phyloP scores from a whole-genome alignment of 306 rosid genomes.

The Fagus sylvatica region DNA sequence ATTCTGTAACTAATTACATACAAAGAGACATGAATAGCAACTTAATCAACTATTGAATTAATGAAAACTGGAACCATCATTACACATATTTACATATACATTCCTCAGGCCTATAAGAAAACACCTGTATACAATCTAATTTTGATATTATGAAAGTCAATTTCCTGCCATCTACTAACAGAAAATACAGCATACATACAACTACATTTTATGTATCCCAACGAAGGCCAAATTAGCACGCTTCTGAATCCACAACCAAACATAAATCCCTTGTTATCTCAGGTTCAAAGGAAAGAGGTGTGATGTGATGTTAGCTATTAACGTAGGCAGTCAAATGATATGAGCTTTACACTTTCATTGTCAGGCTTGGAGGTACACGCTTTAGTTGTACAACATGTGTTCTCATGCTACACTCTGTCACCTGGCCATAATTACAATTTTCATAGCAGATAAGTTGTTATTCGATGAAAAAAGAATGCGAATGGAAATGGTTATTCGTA shows the following conservation, averaged over 20 bases:
- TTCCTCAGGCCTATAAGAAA: conserved; percentile 27
- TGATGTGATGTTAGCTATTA: conserved; percentile 48
- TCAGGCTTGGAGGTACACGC: conserved; percentile 42
- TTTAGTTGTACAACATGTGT: conserved; percentile 66
- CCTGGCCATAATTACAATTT: conserved; percentile 44
- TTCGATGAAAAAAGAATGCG: conserved; percentile 10
- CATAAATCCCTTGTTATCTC: conserved; percentile 26
- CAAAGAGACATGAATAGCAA: background rate
- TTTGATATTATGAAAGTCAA: conserved; percentile 37
- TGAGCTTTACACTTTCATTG: conserved; percentile 41
- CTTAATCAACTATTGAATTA: background rate
- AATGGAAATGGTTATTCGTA: background rate
- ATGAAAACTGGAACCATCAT: conserved; percentile 5
- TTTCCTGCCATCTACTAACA: conserved; percentile 33
- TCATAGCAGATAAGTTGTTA: conserved; percentile 8
- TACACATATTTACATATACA: conserved; percentile 40
- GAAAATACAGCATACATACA: conserved; percentile 29
- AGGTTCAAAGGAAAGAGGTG: conserved; percentile 4
- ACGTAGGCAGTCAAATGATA: conserved; percentile 37
- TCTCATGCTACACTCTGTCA: conserved; percentile 75
- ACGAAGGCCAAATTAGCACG: conserved; percentile 36
- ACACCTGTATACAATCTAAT: conserved; percentile 41
- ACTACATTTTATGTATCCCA: conserved; percentile 26
- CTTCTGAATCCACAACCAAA: conserved; percentile 29
- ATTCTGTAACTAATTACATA: background rate